phyloP scores from a whole-genome alignment of 306 rosid genomes.

The Lathyrus sativus region DNA sequence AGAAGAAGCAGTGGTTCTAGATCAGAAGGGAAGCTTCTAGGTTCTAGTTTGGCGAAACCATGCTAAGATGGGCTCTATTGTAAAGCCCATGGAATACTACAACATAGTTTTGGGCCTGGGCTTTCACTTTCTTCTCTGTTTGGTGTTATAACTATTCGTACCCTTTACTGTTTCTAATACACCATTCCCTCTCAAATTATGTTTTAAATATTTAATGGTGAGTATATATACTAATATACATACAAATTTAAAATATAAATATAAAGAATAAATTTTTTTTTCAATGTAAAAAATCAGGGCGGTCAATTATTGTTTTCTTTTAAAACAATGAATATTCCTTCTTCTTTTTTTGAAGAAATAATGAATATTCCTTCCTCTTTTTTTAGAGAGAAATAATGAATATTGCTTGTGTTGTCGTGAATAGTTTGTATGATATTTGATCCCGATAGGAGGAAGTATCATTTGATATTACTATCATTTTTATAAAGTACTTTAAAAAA shows the following conservation, averaged over 20 bases:
- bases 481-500: neutral
- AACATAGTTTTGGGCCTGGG: slow-evolving; percentile 21
- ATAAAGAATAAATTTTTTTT: no score
- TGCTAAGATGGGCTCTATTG: no score
- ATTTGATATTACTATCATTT: neutral
- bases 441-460: neutral
- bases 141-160: neutral
- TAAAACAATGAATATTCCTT: no score
- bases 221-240: no score
- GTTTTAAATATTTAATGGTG: neutral
- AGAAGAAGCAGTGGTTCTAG: slow-evolving; percentile 38
- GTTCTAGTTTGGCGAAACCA: neutral
- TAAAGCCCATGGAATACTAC: no score
- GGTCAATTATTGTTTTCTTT: no score
- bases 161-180: neutral
- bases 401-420: neutral
- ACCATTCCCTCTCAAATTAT: neutral
- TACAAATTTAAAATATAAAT: no score
- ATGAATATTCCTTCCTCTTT: no score
- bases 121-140: neutral
- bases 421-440: neutral
- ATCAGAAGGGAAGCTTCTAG: slow-evolving; percentile 65
- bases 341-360: no score
- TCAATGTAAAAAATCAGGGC: no score
- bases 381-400: neutral